Base-by-base conservation (phyloP, 352 stramenopile species). In the Phytopythium delawarense region DNA sequence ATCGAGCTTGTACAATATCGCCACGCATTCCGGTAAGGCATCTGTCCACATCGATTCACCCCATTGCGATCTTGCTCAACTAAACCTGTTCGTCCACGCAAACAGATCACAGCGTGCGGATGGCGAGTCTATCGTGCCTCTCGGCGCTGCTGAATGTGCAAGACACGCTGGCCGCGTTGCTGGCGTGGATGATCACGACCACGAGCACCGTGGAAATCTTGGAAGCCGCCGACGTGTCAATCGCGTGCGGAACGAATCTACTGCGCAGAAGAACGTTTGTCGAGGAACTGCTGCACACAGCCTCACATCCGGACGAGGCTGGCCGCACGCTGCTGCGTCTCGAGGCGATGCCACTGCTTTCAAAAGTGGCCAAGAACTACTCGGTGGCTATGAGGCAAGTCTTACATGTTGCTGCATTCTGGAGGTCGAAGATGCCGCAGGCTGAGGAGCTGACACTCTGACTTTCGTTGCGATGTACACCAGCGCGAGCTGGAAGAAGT, bases 351-450 rank as follows among this genome's bases (percentile, higher is more conserved):
- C 90, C 83, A 9, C 64, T 94, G 48, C 63, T 96, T 37, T 91
- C 81, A 0, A 96, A 96, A 63, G 74, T 92, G 21, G 87, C 84
- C 7, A 94, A 94, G 61, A 94, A 94, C 45, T 94, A 94, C 40
- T 77, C 84, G 4, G 56, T 69, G n/a, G 84, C 81, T 2, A 56
- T 96, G n/a, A 92, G 73, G 73, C 71, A 28, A 2, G 23, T 11
- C 0, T 50, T 28, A 40, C 9, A 2, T 6, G 9, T 28, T 7
- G 20, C 13, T 23, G 20, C 1, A 25, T 25, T 11, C 21, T 49
- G 42, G 5, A 7, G 4, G 42, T 25, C 42, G 20, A 45, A 7
- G 7, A 5, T 16, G 16, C 16, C 16, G 4, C 21, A 11, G 42
- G 42, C 0, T 37, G 42, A 20, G 32, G 2, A 18, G 42, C 11